Evolutionary conservation across 257 asterid genomes (phyloP).

Genomic region (Voacanga thouarsii): DNA sequence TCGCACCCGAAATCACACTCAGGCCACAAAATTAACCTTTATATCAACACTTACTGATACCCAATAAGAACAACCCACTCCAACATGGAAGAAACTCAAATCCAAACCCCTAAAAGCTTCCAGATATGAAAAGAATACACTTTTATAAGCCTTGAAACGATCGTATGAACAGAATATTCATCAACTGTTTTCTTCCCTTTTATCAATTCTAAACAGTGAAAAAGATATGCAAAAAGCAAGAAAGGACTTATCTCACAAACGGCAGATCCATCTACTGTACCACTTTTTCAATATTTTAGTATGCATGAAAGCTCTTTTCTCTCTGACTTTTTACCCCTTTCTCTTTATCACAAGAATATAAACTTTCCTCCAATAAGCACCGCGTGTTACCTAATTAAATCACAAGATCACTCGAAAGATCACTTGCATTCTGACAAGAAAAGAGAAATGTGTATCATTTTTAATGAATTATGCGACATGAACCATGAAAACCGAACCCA

Average conservation of each 20-base stretch:
- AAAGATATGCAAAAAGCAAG: slow-evolving; percentile 7
- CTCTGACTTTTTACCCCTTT: neutral
- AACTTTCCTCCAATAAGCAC: neutral
- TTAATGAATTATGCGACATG: neutral
- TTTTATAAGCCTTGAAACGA: neutral
- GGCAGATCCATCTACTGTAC: slow-evolving; percentile 18
- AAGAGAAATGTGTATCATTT: neutral
- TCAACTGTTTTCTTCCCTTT: slow-evolving; percentile 9
- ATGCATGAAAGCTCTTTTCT: neutral
- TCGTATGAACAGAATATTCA: slow-evolving; percentile 8
- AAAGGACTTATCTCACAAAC: slow-evolving; percentile 1
- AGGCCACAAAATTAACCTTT: slow-evolving; percentile 22
- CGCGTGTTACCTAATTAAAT: neutral
- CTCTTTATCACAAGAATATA: neutral
- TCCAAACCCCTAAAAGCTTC: slow-evolving; percentile 13
- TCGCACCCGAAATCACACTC: slow-evolving; percentile 18
- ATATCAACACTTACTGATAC: slow-evolving; percentile 12
- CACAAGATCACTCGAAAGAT: neutral
- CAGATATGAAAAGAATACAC: neutral
- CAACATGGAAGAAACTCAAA: slow-evolving; percentile 2
- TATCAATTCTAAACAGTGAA: slow-evolving; percentile 11
- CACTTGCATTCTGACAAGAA: neutral
- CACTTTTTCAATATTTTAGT: slow-evolving; percentile 1
- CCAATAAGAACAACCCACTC: slow-evolving; percentile 7
- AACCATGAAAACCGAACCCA: slow-evolving; percentile 2